phyloP scores from a whole-genome alignment of 768 basidiomycete species.

The Hypholoma sublateritium region DNA sequence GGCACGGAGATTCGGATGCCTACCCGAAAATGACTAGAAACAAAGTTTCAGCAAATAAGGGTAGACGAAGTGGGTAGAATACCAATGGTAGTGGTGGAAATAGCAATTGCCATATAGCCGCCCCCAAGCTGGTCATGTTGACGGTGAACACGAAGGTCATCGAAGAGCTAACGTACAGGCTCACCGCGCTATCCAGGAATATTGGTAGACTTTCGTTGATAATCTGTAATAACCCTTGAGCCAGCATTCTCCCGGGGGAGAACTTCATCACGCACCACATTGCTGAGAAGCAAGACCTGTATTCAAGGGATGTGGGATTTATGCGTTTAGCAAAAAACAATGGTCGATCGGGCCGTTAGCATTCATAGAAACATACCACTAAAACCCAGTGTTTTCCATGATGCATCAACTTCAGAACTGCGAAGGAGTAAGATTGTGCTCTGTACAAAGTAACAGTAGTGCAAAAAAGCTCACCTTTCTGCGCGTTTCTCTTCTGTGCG shows the following conservation, averaged over 20 bases:
- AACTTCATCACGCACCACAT: conserved; percentile 59
- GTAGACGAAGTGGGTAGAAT: conserved; percentile 10
- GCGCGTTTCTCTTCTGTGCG: conserved; percentile 66
- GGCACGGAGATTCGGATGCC: conserved; percentile 17
- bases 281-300: conserved; percentile 84
- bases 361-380: conserved; percentile 53
- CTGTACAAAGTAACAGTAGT: background rate
- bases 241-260: too few species aligned
- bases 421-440: background rate
- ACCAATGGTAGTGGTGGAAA: conserved; percentile 76
- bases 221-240: conserved; percentile 40
- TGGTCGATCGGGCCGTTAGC: background rate
- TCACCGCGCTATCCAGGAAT: conserved; percentile 73
- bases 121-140: conserved; percentile 44
- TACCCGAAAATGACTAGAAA: conserved; percentile 79
- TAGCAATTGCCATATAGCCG: conserved; percentile 69
- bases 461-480: conserved; percentile 48
- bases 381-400: conserved; percentile 91
- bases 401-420: conserved; percentile 56
- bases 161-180: conserved; percentile 17
- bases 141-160: background rate
- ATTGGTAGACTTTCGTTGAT: conserved; percentile 84
- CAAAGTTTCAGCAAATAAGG: background rate
- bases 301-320: background rate
- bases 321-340: background rate